phyloP scores from a whole-genome alignment of 129 eudicot species.

The Flaveria brownii region DNA sequence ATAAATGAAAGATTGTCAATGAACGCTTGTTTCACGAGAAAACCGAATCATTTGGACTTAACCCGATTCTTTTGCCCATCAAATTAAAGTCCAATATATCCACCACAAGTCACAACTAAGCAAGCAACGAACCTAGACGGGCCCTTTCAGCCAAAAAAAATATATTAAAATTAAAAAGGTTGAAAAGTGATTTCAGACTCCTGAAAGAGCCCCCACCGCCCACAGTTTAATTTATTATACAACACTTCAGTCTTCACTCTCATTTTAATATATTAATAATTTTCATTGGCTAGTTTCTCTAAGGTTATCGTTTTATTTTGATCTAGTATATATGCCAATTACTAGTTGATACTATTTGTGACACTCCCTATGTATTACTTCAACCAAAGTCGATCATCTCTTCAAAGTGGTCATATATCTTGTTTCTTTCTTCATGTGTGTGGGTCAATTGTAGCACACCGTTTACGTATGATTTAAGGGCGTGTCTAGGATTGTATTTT shows the following conservation, averaged over 20 bases:
- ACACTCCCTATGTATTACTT: neutral
- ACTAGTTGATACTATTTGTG: too few species aligned
- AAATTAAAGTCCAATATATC: neutral
- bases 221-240: neutral
- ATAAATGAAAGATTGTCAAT: neutral
- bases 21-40: slow-evolving; percentile 4
- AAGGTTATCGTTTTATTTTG: too few species aligned
- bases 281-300: too few species aligned
- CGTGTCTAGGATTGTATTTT: too few species aligned
- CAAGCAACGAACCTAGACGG: slow-evolving; percentile 10
- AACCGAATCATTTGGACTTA: neutral
- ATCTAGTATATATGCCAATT: too few species aligned
- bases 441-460: neutral
- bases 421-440: neutral
- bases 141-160: neutral
- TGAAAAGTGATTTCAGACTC: slow-evolving; percentile 3
- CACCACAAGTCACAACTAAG: slow-evolving; percentile 8
- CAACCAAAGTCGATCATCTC: neutral
- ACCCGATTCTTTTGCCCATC: slow-evolving; percentile 1
- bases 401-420: neutral
- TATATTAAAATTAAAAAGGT: neutral
- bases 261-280: neutral
- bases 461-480: neutral
- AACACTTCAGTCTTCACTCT: neutral
- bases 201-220: neutral